Conservation (phyloP, 2,329 filamentous ascomycete species). For the Fusarium goolgardi region DNA sequence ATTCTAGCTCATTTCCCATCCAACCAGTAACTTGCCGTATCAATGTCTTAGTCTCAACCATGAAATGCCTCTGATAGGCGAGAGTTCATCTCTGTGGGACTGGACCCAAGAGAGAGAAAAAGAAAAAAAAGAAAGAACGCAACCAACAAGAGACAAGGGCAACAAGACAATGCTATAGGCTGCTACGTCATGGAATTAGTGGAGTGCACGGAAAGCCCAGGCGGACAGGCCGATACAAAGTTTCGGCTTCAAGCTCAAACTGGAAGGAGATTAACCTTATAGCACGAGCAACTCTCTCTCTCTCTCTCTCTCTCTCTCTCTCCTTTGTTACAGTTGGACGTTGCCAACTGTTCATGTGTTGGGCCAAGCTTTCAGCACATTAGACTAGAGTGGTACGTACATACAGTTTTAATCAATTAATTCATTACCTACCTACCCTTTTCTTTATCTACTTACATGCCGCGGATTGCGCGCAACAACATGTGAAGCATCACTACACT, state of each 20-base stretch:
- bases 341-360: constrained; percentile 5
- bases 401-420: not conserved
- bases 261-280: constrained; percentile 29
- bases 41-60: not conserved
- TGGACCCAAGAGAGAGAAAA: not conserved
- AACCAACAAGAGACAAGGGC: not conserved
- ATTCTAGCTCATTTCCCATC: not conserved
- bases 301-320: no score
- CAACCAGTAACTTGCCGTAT: not conserved
- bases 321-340: not conserved
- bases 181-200: constrained; percentile 28
- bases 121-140: constrained; percentile 9
- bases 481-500: not conserved
- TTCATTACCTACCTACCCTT: no score
- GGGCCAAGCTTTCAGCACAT: constrained; percentile 30
- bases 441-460: not conserved
- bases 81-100: not conserved
- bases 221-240: constrained; percentile 41
- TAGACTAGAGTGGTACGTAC: not conserved
- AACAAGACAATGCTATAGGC: constrained; percentile 12
- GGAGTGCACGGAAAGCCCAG: constrained; percentile 2
- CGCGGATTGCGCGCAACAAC: constrained; percentile 1
- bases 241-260: constrained; percentile 36
- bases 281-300: not conserved
- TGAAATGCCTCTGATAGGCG: constrained; percentile 16